These are phyloP conservation scores for Apophysomyces elegans DNA, from an alignment of 371 early-diverging fungal genomes.

Conservation along the genomic window DNA sequence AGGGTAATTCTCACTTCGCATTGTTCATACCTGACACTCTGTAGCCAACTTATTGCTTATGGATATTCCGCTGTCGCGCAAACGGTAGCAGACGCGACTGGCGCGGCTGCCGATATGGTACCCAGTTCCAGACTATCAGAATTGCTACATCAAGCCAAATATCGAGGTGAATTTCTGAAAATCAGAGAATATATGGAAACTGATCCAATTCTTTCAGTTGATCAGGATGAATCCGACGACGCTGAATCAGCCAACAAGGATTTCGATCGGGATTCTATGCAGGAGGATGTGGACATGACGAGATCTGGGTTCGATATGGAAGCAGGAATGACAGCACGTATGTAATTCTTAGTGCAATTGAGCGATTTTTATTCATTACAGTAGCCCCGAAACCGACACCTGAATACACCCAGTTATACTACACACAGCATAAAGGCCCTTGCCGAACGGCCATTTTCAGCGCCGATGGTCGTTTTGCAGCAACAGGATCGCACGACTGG, in stretches of 20 bases:
- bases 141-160: constrained; percentile 54
- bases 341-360: not conserved
- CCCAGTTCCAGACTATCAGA: constrained; percentile 60
- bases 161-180: constrained; percentile 37
- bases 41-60: constrained; percentile 67
- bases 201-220: constrained; percentile 24
- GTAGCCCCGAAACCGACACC: constrained; percentile 41
- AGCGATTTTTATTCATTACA: constrained; percentile 15
- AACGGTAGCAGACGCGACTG: constrained; percentile 64
- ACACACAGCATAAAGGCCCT: constrained; percentile 61
- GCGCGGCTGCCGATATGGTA: constrained; percentile 49
- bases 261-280: constrained; percentile 27
- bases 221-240: constrained; percentile 47
- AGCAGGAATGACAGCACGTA: constrained; percentile 37
- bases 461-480: constrained; percentile 75
- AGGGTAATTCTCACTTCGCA: constrained; percentile 36
- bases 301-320: constrained; percentile 36
- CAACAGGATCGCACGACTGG: constrained; percentile 90
- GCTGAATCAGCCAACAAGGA: constrained; percentile 33
- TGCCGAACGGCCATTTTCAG: constrained; percentile 55
- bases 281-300: constrained; percentile 18
- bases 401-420: constrained; percentile 55
- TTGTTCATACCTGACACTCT: not conserved
- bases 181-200: not conserved
- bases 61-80: constrained; percentile 66